phyloP scores from a whole-genome alignment of 2,329 filamentous ascomycete species.

The Hansfordia pulvinata region DNA sequence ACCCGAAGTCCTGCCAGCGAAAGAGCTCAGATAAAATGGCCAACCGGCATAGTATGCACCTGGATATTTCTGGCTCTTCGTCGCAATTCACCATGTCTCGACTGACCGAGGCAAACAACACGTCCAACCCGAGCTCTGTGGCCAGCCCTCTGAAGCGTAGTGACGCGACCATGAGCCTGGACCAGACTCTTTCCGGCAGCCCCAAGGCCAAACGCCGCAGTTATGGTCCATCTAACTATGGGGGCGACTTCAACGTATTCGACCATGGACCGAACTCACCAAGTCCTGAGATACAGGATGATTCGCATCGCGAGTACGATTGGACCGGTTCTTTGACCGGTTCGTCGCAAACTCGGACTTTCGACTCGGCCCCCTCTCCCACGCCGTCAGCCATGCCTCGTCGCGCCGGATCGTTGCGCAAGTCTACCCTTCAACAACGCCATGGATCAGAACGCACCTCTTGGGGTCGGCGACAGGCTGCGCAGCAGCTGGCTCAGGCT shows the following conservation, averaged over 20 bases:
- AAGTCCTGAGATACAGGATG: constrained; percentile 39
- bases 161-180: constrained; percentile 79
- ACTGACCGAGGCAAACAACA: constrained; percentile 30
- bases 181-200: constrained; percentile 64
- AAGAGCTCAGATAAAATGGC: constrained; percentile 32
- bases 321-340: constrained; percentile 24
- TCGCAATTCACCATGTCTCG: constrained; percentile 36
- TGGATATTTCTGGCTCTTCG: constrained; percentile 41
- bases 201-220: constrained; percentile 87
- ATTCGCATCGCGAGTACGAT: constrained; percentile 37
- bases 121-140: constrained; percentile 37
- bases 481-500: constrained; percentile 37
- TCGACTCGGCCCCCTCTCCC: constrained; percentile 28
- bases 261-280: constrained; percentile 34
- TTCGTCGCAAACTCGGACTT: too few species aligned
- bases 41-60: constrained; percentile 38
- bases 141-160: constrained; percentile 85
- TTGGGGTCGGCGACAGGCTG: constrained; percentile 45
- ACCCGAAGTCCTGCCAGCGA: constrained; percentile 26
- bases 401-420: constrained; percentile 65
- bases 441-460: constrained; percentile 50
- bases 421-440: constrained; percentile 79
- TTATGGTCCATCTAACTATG: constrained; percentile 56
- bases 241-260: constrained; percentile 60
- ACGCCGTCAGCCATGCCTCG: constrained; percentile 46